phyloP scores from a whole-genome alignment of 1,139 yeast species.

The Yamadazyma atlantica region DNA sequence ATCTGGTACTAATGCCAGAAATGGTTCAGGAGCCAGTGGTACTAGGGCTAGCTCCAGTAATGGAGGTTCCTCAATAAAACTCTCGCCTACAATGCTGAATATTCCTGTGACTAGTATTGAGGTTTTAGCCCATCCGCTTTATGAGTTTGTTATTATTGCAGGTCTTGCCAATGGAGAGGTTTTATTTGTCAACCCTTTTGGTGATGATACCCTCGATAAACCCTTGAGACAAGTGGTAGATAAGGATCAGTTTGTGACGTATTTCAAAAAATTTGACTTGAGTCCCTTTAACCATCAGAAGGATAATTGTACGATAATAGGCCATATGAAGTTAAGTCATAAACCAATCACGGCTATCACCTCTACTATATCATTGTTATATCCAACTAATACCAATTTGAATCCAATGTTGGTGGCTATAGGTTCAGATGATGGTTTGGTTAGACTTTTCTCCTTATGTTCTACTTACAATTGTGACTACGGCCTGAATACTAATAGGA shows the following conservation, averaged over 20 bases:
- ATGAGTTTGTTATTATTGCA: conserved; percentile 33
- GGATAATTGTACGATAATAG: conserved; percentile 27
- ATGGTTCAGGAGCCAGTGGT: too few species aligned
- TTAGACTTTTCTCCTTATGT: conserved; percentile 54
- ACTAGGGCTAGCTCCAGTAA: too few species aligned
- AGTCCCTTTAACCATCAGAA: conserved; percentile 23
- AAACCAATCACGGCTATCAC: conserved; percentile 46
- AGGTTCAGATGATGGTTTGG: conserved; percentile 67
- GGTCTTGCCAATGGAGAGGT: conserved; percentile 47
- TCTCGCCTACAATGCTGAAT: conserved; percentile 15
- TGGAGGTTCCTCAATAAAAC: conserved; percentile 7
- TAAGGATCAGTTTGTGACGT: conserved; percentile 35
- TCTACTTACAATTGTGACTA: conserved; percentile 22
- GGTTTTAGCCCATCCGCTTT: conserved; percentile 28
- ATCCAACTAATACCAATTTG: conserved; percentile 19
- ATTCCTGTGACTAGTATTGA: conserved; percentile 34
- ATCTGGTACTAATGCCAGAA: too few species aligned
- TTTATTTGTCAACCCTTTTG: conserved; percentile 32
- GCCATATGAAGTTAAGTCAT: conserved; percentile 62
- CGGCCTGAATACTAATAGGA: conserved; percentile 23
- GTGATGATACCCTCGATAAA: conserved; percentile 9
- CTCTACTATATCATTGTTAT: conserved; percentile 22
- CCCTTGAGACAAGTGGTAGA: conserved; percentile 30
- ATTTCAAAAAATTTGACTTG: conserved; percentile 40
- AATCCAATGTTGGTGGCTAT: conserved; percentile 54